These are phyloP conservation scores for Diutina siamensis DNA, from an alignment of 1,139 yeast species.

Conservation along the genomic window DNA sequence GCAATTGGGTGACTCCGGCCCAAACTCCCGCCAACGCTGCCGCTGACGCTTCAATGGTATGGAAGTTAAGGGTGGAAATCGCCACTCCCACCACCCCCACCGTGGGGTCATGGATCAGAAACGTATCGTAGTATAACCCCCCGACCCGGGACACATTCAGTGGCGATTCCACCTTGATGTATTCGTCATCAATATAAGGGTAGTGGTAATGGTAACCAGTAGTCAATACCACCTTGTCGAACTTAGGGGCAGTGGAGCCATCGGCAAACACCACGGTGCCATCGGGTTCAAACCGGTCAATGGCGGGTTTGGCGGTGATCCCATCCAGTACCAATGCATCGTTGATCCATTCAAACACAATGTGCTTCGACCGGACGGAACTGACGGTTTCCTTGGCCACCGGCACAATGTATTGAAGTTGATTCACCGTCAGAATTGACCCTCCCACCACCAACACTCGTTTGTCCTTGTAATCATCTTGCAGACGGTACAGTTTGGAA, in stretches of 20 bases:
- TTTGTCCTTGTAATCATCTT: constrained; percentile 14
- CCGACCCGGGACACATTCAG: constrained; percentile 19
- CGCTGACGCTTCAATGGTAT: constrained; percentile 30
- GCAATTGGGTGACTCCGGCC: constrained; percentile 18
- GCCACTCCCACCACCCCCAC: constrained; percentile 30
- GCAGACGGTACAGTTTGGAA: constrained; percentile 4
- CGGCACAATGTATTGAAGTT: constrained; percentile 5
- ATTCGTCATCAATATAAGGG: constrained; percentile 15
- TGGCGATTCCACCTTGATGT: constrained; percentile 16
- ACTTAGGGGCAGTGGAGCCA: constrained; percentile 19
- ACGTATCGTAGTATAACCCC: constrained; percentile 29
- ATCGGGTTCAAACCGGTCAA: constrained; percentile 18
- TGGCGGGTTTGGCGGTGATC: constrained; percentile 15
- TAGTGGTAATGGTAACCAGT: constrained; percentile 27
- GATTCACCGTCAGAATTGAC: constrained; percentile 1
- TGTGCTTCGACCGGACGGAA: constrained; percentile 13
- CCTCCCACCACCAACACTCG: constrained; percentile 1
- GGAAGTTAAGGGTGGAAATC: constrained; percentile 28
- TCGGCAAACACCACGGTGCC: constrained; percentile 21
- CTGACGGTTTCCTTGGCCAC: constrained; percentile 1
- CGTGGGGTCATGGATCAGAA: constrained; percentile 30
- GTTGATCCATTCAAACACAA: constrained; percentile 14
- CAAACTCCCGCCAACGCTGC: constrained; percentile 38
- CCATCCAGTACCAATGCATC: constrained; percentile 1
- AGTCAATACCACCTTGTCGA: constrained; percentile 22